Evolutionary conservation across 139 green algal species (phyloP).

Genomic region (Asterochloris erici): DNA sequence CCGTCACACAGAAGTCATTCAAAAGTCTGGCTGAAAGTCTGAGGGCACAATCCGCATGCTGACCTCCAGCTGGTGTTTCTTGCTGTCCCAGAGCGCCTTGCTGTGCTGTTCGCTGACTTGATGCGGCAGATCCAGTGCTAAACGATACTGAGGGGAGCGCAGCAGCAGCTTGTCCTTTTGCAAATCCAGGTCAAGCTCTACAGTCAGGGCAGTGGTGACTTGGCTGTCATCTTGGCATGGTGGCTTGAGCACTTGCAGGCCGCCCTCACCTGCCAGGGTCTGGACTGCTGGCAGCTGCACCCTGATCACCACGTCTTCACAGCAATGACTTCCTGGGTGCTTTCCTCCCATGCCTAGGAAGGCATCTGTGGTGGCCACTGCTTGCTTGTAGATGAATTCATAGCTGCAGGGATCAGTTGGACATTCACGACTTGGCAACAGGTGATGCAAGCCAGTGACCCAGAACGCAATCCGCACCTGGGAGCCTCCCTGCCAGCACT

Average conservation of each 20-base stretch:
- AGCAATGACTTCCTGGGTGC: constrained; percentile 52
- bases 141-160: constrained; percentile 45
- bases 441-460: too few relatives aligned
- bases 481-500: too few relatives aligned
- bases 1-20: too few relatives aligned
- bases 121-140: constrained; percentile 40
- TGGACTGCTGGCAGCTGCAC: constrained; percentile 47
- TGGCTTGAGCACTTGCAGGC: neutral
- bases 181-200: constrained; percentile 58
- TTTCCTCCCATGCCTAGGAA: constrained; percentile 73
- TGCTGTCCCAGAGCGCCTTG: constrained; percentile 53
- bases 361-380: constrained; percentile 56
- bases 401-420: constrained; percentile 34
- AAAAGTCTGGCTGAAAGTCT: too few relatives aligned
- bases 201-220: neutral
- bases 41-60: constrained; percentile 24
- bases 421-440: too few relatives aligned
- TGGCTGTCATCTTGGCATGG: neutral
- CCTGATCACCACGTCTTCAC: constrained; percentile 60
- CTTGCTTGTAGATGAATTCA: constrained; percentile 72
- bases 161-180: constrained; percentile 46
- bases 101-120: constrained; percentile 49
- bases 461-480: too few relatives aligned
- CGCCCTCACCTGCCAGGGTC: constrained; percentile 30
- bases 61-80: constrained; percentile 25